Evolutionary conservation across 495 filamentous ascomycete species (phyloP).

Genomic region (Pyrenopolyporus hunteri): DNA sequence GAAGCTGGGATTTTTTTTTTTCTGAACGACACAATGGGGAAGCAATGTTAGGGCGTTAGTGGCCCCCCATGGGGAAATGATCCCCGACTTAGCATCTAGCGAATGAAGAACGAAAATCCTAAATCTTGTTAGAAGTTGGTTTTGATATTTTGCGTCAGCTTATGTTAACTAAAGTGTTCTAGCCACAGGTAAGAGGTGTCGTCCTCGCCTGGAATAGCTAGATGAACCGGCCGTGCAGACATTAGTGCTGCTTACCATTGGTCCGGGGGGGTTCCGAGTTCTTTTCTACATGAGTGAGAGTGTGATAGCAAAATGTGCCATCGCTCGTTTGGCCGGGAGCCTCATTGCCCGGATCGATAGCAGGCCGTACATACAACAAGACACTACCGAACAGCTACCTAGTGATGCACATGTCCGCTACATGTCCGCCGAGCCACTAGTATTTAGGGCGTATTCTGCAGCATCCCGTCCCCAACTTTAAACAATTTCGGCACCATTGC

Average conservation of each 20-base stretch:
- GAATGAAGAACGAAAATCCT: constrained; percentile 9
- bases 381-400: neutral
- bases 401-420: too few relatives aligned
- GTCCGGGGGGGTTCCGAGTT: neutral
- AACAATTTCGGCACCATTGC: neutral
- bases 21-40: constrained; percentile 6
- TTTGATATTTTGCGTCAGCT: neutral
- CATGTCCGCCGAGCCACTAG: too few relatives aligned
- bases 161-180: neutral
- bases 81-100: constrained; percentile 15
- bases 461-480: neutral
- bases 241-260: constrained; percentile 1
- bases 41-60: constrained; percentile 15
- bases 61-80: constrained; percentile 5
- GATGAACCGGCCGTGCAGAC: neutral
- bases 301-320: neutral
- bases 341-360: neutral
- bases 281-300: neutral
- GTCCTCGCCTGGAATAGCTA: neutral
- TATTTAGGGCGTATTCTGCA: neutral
- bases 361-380: neutral
- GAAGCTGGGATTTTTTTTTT: constrained; percentile 4
- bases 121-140: neutral
- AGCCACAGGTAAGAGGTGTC: neutral
- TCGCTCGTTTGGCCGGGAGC: neutral